Percentiles rank a stretch among this genome's conserved stretches.
Evolutionary conservation across 2,329 filamentous ascomycete species (phyloP).

Genomic region (Thielaviopsis ethacetica): DNA sequence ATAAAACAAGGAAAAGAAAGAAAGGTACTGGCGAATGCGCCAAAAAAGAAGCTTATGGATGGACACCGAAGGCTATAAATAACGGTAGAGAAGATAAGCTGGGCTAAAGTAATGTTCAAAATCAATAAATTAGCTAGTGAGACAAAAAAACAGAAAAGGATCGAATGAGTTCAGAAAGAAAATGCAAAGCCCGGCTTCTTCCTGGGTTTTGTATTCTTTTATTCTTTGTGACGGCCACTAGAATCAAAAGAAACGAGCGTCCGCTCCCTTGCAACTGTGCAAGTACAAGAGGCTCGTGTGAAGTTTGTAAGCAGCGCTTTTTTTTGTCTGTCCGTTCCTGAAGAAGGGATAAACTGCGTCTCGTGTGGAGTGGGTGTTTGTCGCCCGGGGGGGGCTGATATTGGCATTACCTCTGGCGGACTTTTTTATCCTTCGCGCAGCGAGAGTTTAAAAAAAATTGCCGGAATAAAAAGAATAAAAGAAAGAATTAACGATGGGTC

Average conservation of each 20-base stretch:
- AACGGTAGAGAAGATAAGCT: background rate
- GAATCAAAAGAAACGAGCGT: background rate
- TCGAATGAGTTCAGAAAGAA: background rate
- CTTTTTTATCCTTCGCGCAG: background rate
- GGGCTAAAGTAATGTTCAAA: background rate
- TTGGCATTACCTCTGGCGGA: background rate
- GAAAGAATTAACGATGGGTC: background rate
- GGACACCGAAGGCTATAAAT: background rate
- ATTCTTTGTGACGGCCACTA: background rate
- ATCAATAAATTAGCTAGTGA: background rate
- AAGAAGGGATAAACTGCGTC: background rate
- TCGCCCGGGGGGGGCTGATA: conserved; percentile 24
- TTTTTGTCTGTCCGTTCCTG: background rate
- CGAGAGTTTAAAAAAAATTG: background rate
- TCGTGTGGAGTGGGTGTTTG: background rate
- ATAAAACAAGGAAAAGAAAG: background rate
- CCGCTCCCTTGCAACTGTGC: background rate
- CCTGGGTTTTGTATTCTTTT: background rate
- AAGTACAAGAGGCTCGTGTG: background rate
- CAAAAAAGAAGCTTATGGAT: background rate
- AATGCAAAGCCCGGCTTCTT: background rate
- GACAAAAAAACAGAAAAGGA: background rate
- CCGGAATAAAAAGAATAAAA: background rate
- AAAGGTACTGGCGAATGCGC: background rate
- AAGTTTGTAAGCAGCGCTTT: background rate